Percentiles rank a stretch among this genome's conserved stretches.
Evolutionary conservation across 164 flowering plant species (phyloP).

Genomic region (Macadamia integrifolia): DNA sequence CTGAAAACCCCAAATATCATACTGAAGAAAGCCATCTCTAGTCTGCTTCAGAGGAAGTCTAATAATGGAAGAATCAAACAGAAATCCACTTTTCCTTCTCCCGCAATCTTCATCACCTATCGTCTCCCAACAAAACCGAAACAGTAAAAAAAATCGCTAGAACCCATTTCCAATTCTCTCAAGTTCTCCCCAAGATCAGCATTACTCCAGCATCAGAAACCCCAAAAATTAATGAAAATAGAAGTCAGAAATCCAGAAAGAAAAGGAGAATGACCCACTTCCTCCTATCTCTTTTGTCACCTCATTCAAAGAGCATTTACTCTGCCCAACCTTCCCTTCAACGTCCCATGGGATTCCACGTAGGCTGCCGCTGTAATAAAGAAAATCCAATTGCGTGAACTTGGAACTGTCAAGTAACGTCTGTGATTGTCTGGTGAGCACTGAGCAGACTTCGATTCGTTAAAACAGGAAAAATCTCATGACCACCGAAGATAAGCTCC

Average conservation of each 20-base stretch:
- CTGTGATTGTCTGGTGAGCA: neutral
- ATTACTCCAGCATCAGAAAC: no score
- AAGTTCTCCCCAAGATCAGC: no score
- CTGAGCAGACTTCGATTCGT: neutral
- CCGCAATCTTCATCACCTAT: neutral
- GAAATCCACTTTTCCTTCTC: neutral
- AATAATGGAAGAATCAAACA: neutral
- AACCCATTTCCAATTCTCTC: neutral
- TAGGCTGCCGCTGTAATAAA: neutral
- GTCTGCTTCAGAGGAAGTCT: neutral
- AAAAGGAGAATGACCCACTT: neutral
- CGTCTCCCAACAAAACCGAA: neutral
- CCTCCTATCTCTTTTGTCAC: neutral
- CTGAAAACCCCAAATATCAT: constrained; percentile 61
- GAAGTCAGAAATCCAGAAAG: no score
- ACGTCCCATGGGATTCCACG: neutral
- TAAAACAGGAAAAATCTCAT: neutral
- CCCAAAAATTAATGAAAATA: no score
- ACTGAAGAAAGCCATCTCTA: constrained; percentile 68
- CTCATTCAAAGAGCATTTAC: neutral
- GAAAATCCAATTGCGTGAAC: neutral
- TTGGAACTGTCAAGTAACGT: neutral
- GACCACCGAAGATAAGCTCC: neutral
- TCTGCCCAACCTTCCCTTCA: constrained; percentile 1
- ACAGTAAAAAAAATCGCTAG: neutral